A percentile compares a stretch with the other conserved stretches of the same genome.
phyloP scores from a whole-genome alignment of 768 basidiomycete species.

The Mrakia hoshinonis region DNA sequence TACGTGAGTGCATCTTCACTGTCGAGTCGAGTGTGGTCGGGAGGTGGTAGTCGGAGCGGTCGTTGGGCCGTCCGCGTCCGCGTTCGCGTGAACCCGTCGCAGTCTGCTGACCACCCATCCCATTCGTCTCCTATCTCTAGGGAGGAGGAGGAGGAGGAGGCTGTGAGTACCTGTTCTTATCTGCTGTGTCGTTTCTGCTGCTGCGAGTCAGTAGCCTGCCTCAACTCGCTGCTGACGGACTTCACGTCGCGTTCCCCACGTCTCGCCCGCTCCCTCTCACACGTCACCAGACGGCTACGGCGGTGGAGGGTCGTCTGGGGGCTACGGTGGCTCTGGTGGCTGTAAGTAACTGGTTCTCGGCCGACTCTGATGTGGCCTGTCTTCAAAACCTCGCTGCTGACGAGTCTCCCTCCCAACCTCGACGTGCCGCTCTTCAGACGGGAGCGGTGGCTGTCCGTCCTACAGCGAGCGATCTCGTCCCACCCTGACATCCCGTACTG shows the following conservation, averaged over 20 bases:
- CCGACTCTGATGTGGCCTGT: no score
- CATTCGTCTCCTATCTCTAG: background rate
- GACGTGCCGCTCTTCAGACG: background rate
- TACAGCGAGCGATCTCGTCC: background rate
- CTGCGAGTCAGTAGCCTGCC: slow-evolving; percentile 9
- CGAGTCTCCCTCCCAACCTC: no score
- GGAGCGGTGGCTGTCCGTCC: no score
- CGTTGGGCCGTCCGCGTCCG: no score
- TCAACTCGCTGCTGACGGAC: slow-evolving; percentile 14
- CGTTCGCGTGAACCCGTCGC: no score
- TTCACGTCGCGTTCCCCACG: background rate
- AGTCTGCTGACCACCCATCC: background rate
- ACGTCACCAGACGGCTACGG: background rate
- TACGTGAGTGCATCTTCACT: no score
- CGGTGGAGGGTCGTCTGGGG: background rate
- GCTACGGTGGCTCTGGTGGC: background rate
- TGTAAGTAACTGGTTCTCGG: background rate
- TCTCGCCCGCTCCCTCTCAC: background rate
- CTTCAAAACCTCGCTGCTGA: no score
- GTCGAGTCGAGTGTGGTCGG: no score
- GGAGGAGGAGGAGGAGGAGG: slow-evolving; percentile 15
- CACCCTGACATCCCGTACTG: background rate
- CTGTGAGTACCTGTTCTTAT: background rate
- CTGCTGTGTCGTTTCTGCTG: background rate
- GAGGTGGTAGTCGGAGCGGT: no score